Percentiles rank a stretch among this genome's conserved stretches.
Conservation (phyloP, 2,329 filamentous ascomycete species). For the Aspergillus sp. region DNA sequence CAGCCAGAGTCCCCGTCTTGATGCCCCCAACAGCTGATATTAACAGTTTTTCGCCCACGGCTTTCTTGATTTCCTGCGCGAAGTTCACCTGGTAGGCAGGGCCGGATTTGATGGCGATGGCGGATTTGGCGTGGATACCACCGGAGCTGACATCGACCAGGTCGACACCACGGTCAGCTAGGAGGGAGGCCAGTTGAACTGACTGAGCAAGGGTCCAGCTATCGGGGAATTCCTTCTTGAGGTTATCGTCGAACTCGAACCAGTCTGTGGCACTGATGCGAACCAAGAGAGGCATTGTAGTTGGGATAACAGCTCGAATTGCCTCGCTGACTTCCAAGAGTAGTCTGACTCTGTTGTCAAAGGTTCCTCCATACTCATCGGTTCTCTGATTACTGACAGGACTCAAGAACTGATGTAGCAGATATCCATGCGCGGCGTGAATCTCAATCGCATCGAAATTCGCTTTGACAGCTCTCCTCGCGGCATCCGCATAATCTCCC, state of each 20-base stretch:
- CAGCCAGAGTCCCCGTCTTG: conserved; percentile 63
- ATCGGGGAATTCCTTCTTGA: conserved; percentile 65
- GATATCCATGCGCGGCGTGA: conserved; percentile 75
- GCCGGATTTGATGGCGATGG: conserved; percentile 33
- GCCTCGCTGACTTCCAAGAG: conserved; percentile 63
- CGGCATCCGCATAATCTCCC: conserved; percentile 38
- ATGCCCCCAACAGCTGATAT: conserved; percentile 75
- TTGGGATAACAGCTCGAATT: conserved; percentile 58
- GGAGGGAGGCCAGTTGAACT: conserved; percentile 47
- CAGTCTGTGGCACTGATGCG: conserved; percentile 71
- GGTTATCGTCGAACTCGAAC: conserved; percentile 57
- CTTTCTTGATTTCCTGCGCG: conserved; percentile 66
- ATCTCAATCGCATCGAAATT: conserved; percentile 78
- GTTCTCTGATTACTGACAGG: conserved; percentile 65
- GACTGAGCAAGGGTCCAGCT: conserved; percentile 56
- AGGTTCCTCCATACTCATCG: conserved; percentile 49
- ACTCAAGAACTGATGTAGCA: conserved; percentile 65
- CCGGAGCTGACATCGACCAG: no score
- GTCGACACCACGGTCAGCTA: conserved; percentile 58
- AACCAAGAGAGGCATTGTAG: conserved; percentile 66
- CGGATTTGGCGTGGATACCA: no score
- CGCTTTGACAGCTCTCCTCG: conserved; percentile 58
- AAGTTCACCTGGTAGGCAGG: conserved; percentile 72
- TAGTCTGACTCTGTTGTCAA: conserved; percentile 63
- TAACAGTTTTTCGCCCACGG: conserved; percentile 64